Base-by-base conservation (phyloP, 164 flowering plant genomes). In the Piper longum region DNA sequence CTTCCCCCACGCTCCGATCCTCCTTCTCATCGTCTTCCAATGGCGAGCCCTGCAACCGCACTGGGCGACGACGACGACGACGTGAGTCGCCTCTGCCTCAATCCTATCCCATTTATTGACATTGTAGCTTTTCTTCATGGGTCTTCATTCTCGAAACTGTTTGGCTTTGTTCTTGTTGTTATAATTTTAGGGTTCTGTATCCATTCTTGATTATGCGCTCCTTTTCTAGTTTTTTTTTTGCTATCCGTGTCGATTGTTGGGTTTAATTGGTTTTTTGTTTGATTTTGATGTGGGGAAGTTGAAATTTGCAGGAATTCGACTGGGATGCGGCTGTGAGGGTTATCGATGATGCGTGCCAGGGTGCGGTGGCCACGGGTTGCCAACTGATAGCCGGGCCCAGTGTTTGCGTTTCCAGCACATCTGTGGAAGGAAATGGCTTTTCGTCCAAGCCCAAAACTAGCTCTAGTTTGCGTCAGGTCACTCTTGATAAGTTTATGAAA, bases 241-340 rank as follows among this genome's bases (percentile, higher is more conserved):
- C 2, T 26, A 26, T 2, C 36, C 36, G 36, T 48, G 12, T 8
- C 12, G 3, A 48, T 48, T 12, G 14, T 9, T 48, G 52, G 11
- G 9, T 48, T 12, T 14, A 48, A 48, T 14, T 14, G 52, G 8
- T 26, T 26, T 57, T 57, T 36, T 13, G 4, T 16, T 4, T 26
- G 7, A 9, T 57, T 26, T 36, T 57, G 13, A 26, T 7, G 4
- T 57, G 42, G 11, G 11, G 26, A 0, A 0, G 7, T 48, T 62
- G 11, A 4, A 44, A 36, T 2, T n/a, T 67, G 13, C 59, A 90
- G 96, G 91, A 75, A 41, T 82, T 91, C 63, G 98, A 91, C 68
- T 89, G 98, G 98, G 96, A 83, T 44, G 96, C 90, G 43, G 98
- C 98, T 16, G 89, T 81, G 6, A 74, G 72, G 66, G 91, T 77